Percentiles rank a stretch among this genome's conserved stretches.
Evolutionary conservation across 2,329 filamentous ascomycete species (phyloP).

Genomic region (Paecilomyces fulvus): DNA sequence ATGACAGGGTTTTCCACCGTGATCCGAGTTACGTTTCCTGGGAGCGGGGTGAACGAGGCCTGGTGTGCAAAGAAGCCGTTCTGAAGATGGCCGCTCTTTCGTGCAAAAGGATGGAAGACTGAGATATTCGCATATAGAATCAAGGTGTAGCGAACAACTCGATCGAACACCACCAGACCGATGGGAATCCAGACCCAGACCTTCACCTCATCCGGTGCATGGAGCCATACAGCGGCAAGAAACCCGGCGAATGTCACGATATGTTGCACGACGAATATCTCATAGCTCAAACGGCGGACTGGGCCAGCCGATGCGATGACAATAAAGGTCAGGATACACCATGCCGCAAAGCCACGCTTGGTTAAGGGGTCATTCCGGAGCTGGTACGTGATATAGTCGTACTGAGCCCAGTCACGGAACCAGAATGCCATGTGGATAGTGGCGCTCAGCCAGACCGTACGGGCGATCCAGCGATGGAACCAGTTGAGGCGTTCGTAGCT

Average conservation of each 20-base stretch:
- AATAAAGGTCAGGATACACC: conserved; percentile 44
- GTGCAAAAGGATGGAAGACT: conserved; percentile 26
- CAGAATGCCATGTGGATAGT: conserved; percentile 50
- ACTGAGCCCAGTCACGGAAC: conserved; percentile 44
- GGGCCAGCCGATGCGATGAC: conserved; percentile 44
- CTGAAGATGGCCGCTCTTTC: conserved; percentile 4
- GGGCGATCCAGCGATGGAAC: conserved; percentile 45
- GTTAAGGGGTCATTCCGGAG: conserved; percentile 42
- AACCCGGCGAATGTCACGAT: conserved; percentile 45
- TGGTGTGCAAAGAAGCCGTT: conserved; percentile 30
- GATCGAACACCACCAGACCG: conserved; percentile 39
- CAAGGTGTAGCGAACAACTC: conserved; percentile 28
- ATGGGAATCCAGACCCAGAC: conserved; percentile 41
- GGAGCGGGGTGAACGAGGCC: conserved; percentile 41
- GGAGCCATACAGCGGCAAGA: conserved; percentile 40
- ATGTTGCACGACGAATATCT: conserved; percentile 48
- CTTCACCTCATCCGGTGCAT: conserved; percentile 37
- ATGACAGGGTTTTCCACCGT: conserved; percentile 48
- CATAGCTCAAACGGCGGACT: conserved; percentile 43
- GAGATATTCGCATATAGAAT: conserved; percentile 34
- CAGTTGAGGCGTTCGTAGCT: conserved; percentile 45
- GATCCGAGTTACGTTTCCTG: conserved; percentile 49
- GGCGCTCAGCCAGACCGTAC: conserved; percentile 44
- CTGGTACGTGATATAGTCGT: conserved; percentile 42
- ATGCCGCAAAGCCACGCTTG: conserved; percentile 45